Evolutionary conservation across 2,329 filamentous ascomycete species (phyloP), one percentile per base, ranked within the genome.

Genomic region (Arthrobotrys pseudoclavata): DNA sequence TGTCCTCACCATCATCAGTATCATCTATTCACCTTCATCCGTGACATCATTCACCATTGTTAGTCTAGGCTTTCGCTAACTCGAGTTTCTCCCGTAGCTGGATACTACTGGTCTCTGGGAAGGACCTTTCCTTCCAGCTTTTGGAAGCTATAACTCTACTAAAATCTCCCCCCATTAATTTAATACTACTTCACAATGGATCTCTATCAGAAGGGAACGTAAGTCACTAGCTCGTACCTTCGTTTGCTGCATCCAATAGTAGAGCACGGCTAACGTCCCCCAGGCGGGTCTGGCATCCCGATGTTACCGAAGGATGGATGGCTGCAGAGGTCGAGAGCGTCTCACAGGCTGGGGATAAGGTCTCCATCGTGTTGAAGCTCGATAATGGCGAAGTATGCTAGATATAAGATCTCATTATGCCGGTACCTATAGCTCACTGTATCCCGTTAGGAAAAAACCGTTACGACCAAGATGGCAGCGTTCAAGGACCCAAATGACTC

Each of bases 251-350:
- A 9, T 40, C 34, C 34, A 10, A 40, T 47, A 12, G 10, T 13
- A 22, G 40, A 48, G 18, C 45, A 24, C 13, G 22, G 34, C 60
- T 67, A 47, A 76, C 45, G 34, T 10, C n/a, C 22, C 24, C n/a
- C 83, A 98, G 95, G 83, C 91, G 93, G 89, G 96, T 94, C 84
- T 99, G 96, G 96, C 96, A 98, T 89, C 94, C 96, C 82, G 96
- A 99, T 87, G 87, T 89, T 84, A 92, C 92, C 79, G 95, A 99
- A 85, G 96, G 96, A 86, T 99, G 96, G 95, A 90, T 99, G 84
- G 92, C 94, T 83, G 97, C 96, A 55, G 94, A 98, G 87, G 92
- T 99, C 82, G 88, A 91, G 84, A 91, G 92, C 85, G 97, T 96
- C 87, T 88, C 89, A 70, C 86, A 93, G 80, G 88, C 96, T 83